A percentile compares a stretch with the other conserved stretches of the same genome.
These are phyloP conservation scores for Croton setiger DNA, from an alignment of 441 rosid species.

Conservation along the genomic window DNA sequence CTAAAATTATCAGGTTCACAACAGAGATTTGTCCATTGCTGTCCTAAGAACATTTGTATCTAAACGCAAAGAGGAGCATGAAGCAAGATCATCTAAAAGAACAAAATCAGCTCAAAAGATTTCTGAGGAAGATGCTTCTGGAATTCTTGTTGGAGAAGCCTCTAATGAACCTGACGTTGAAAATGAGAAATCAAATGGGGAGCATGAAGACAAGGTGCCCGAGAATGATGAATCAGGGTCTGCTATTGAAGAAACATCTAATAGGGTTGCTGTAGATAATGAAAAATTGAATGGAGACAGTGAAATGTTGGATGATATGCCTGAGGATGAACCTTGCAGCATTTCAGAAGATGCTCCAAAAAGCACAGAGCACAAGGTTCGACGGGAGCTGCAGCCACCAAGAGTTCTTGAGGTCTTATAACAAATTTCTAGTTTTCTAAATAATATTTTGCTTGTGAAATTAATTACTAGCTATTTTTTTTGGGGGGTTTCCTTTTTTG, in stretches of 20 bases:
- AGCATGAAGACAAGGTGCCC: constrained; percentile 32
- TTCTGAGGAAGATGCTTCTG: constrained; percentile 40
- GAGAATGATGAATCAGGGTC: constrained; percentile 40
- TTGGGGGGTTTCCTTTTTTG: neutral
- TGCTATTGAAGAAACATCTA: constrained; percentile 33
- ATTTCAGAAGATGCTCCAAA: constrained; percentile 42
- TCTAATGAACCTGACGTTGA: constrained; percentile 26
- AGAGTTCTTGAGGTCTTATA: constrained; percentile 81
- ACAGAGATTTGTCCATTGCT: constrained; percentile 90
- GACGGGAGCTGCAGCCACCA: constrained; percentile 68
- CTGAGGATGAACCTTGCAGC: constrained; percentile 38
- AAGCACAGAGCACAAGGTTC: constrained; percentile 38
- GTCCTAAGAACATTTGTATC: constrained; percentile 73
- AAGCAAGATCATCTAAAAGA: constrained; percentile 52
- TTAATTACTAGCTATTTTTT: neutral
- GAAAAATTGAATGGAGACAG: constrained; percentile 50
- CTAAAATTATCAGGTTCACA: constrained; percentile 64
- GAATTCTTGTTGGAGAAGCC: constrained; percentile 33
- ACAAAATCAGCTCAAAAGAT: constrained; percentile 44
- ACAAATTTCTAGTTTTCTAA: constrained; percentile 9
- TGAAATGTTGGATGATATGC: constrained; percentile 36
- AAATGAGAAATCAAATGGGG: constrained; percentile 44
- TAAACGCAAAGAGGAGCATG: constrained; percentile 76
- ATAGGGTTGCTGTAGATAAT: constrained; percentile 25
- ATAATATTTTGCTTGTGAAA: neutral